Percentiles rank a stretch among this genome's conserved stretches.
phyloP scores from a whole-genome alignment of 2,329 filamentous ascomycete species.

The Aspergillus tubingensis region DNA sequence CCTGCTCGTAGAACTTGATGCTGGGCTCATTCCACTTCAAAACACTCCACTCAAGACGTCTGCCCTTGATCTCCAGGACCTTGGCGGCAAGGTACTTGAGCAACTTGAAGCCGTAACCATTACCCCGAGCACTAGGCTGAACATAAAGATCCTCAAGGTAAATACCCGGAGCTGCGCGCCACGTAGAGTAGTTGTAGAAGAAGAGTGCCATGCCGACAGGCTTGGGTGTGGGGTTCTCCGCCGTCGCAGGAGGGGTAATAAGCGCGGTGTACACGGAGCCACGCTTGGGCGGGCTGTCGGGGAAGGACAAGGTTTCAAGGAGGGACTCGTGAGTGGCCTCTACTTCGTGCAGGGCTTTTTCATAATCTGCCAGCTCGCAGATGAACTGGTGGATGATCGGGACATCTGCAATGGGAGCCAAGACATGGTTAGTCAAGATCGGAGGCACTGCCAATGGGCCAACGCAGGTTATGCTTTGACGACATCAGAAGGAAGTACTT shows the following conservation, averaged over 20 bases:
- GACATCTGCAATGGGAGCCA: conserved; percentile 61
- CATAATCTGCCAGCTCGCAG: conserved; percentile 82
- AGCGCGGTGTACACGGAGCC: conserved; percentile 75
- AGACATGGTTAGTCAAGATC: conserved; percentile 10
- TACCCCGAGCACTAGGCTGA: conserved; percentile 66
- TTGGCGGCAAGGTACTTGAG: conserved; percentile 78
- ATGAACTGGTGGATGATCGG: conserved; percentile 79
- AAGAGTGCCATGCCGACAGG: conserved; percentile 81
- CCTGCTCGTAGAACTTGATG: conserved; percentile 74
- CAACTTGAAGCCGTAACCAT: conserved; percentile 77
- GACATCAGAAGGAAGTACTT: conserved; percentile 14
- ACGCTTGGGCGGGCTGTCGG: conserved; percentile 50
- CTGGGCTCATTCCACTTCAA: conserved; percentile 91
- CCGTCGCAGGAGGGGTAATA: conserved; percentile 55
- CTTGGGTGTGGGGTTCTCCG: conserved; percentile 35
- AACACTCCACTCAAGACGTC: conserved; percentile 84
- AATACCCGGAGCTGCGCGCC: conserved; percentile 82
- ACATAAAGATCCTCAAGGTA: conserved; percentile 96
- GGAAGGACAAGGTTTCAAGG: conserved; percentile 75
- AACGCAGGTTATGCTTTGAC: not conserved
- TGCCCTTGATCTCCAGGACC: conserved; percentile 70
- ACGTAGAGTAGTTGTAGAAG: conserved; percentile 95
- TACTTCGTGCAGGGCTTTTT: conserved; percentile 72
- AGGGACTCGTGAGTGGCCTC: conserved; percentile 77
- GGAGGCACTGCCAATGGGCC: not conserved